phyloP scores from a whole-genome alignment of 148 eudicot species.

The Rheum nobile region DNA sequence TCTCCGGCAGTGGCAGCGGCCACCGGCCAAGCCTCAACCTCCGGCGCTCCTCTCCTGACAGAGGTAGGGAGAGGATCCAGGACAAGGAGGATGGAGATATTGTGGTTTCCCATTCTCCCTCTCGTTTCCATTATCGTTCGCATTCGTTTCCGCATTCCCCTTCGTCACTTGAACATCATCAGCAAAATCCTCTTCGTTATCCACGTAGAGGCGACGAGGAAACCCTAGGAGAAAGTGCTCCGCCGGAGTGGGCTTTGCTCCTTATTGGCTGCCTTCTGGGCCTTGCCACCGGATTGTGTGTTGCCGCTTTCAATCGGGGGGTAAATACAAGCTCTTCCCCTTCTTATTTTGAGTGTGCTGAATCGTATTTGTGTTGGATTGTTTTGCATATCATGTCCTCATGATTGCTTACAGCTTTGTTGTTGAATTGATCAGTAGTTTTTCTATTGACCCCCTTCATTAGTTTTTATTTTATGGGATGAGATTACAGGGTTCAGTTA shows the following conservation, averaged over 20 bases:
- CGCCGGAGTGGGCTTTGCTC: constrained; percentile 95
- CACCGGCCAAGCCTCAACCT: constrained; percentile 10
- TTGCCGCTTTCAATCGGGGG: constrained; percentile 82
- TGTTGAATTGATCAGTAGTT: not conserved
- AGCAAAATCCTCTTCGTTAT: constrained; percentile 7
- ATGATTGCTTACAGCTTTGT: not conserved
- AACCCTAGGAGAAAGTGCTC: constrained; percentile 46
- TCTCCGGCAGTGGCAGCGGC: constrained; percentile 16
- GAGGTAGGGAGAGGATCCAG: not conserved
- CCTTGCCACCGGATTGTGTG: constrained; percentile 90
- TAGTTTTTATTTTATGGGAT: too few species aligned
- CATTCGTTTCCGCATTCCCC: constrained; percentile 6
- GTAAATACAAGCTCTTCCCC: constrained; percentile 19
- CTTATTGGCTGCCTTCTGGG: constrained; percentile 90
- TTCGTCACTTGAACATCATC: constrained; percentile 10
- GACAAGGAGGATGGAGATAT: constrained; percentile 8
- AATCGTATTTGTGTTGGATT: not conserved
- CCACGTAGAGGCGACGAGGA: constrained; percentile 26
- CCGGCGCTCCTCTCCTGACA: constrained; percentile 15
- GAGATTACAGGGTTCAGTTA: too few species aligned
- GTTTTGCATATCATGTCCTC: not conserved
- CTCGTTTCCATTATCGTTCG: constrained; percentile 1
- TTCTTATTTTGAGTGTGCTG: not conserved
- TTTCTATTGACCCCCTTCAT: too few species aligned
- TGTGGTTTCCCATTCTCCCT: constrained; percentile 3